Evolutionary conservation across 2,329 filamentous ascomycete genomes (phyloP), one percentile per base, ranked within the genome.

Genomic region (Alternaria longipes): DNA sequence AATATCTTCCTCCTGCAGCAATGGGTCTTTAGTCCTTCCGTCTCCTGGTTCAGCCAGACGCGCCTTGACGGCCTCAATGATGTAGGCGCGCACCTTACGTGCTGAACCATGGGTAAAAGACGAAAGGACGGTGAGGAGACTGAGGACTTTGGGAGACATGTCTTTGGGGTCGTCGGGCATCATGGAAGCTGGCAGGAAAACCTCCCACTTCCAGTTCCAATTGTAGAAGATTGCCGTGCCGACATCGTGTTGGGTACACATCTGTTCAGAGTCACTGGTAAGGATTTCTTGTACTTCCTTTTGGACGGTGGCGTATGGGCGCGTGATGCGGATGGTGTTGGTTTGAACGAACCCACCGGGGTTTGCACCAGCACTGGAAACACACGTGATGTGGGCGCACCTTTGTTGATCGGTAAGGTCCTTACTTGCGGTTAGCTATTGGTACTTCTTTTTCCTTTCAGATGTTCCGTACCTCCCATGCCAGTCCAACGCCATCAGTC

Each of bases 281-380:
- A 28, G 18, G 20, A 49, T 16, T n/a, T 49, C 46, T 5, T n/a
- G 30, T 22, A 49, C 14, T 3, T 49, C 46, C 3, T 49, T 11
- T 49, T 36, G 14, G 20, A 36, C 20, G 30, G 20, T 14, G 46
- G 18, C 18, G 46, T 49, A 49, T 4, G 46, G 18, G 30, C 46
- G 46, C 30, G 46, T 49, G 46, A 49, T 36, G 8, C 46, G 46
- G 46, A 36, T 49, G 8, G 20, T 49, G 46, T 49, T 49, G 20
- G 14, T 28, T 20, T 32, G 32, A 16, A 36, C 30, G 20, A 36
- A 49, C 7, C 12, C 14, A 16, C 30, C 20, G 12, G 30, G 20
- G 0, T 34, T 22, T 49, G 20, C 32, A 1, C 46, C 30, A 14
- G 12, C 8, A 11, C 38, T 41, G 12, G 40, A 24, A 14, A 49